phyloP scores from a whole-genome alignment of 495 filamentous ascomycete genomes.

The Neurospora tetrasperma region DNA sequence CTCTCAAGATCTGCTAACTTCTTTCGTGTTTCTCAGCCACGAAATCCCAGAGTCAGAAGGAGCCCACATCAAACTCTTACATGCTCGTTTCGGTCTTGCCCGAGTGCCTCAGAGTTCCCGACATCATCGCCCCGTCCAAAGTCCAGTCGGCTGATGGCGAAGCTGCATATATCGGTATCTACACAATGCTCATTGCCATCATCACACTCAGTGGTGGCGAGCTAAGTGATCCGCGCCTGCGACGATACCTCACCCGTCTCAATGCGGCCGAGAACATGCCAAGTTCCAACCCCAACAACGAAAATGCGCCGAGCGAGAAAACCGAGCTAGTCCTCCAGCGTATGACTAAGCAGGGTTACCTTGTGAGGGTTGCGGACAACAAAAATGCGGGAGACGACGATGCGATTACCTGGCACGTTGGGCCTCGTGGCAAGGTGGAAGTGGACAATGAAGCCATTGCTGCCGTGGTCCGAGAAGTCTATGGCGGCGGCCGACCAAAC shows the following conservation, averaged over 20 bases:
- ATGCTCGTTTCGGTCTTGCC: conserved; percentile 66
- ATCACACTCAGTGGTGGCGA: conserved; percentile 60
- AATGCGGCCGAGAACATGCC: conserved; percentile 64
- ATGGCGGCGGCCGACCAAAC: conserved; percentile 30
- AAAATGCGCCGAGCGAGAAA: conserved; percentile 51
- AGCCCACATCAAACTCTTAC: conserved; percentile 56
- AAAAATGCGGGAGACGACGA: conserved; percentile 53
- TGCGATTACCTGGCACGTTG: conserved; percentile 63
- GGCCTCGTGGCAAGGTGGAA: conserved; percentile 78
- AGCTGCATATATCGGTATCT: conserved; percentile 67
- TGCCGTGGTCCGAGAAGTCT: conserved; percentile 53
- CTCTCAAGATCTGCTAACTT: background rate
- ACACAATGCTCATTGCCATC: conserved; percentile 66
- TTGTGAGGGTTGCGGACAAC: conserved; percentile 60
- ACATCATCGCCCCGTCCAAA: conserved; percentile 57
- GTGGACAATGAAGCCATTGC: conserved; percentile 64
- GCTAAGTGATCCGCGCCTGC: conserved; percentile 61
- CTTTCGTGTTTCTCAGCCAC: conserved; percentile 23
- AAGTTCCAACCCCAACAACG: conserved; percentile 33
- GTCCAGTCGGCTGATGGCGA: conserved; percentile 56
- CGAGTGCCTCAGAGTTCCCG: conserved; percentile 46
- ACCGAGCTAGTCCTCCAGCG: conserved; percentile 66
- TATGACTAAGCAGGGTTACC: conserved; percentile 73
- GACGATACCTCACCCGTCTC: conserved; percentile 60
- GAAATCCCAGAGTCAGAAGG: conserved; percentile 31